These are phyloP conservation scores for Scheffersomyces quercinus DNA, from an alignment of 1,139 yeast genomes.

Conservation along the genomic window DNA sequence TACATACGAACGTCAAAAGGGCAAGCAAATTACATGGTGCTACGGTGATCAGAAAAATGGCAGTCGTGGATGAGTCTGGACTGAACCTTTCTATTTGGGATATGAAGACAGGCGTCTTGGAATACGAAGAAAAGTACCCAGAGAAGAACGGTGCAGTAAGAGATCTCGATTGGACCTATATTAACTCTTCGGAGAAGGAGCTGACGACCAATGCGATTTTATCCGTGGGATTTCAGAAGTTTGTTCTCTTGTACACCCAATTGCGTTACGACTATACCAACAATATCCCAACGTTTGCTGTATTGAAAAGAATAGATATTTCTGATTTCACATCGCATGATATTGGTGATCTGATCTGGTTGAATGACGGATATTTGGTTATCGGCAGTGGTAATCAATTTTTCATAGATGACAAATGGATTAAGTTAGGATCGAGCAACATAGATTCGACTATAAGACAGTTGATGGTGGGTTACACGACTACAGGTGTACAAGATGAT, in stretches of 20 bases:
- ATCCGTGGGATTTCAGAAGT: constrained; percentile 71
- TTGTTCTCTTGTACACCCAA: constrained; percentile 73
- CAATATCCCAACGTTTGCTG: constrained; percentile 71
- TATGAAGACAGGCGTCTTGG: constrained; percentile 63
- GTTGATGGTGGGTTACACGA: constrained; percentile 54
- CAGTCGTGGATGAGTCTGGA: constrained; percentile 59
- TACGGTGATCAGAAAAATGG: constrained; percentile 63
- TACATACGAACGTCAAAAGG: constrained; percentile 57
- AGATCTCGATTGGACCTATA: constrained; percentile 83
- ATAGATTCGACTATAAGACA: constrained; percentile 41
- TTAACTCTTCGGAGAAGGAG: constrained; percentile 35
- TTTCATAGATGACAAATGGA: constrained; percentile 72
- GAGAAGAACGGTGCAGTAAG: constrained; percentile 43
- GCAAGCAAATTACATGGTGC: constrained; percentile 69
- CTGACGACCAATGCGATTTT: constrained; percentile 65
- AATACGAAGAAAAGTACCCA: constrained; percentile 51
- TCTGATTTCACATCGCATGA: constrained; percentile 70
- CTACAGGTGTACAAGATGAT: constrained; percentile 37
- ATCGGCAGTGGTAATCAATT: constrained; percentile 90
- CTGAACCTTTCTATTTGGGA: constrained; percentile 74
- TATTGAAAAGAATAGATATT: constrained; percentile 72
- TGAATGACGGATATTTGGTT: constrained; percentile 73
- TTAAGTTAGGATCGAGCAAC: constrained; percentile 30
- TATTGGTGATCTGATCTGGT: constrained; percentile 90
- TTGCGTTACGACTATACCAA: constrained; percentile 87